A percentile compares a stretch with the other conserved stretches of the same genome.
phyloP scores from a whole-genome alignment of 805 yeast genomes.

The Candida cerambycidarum region DNA sequence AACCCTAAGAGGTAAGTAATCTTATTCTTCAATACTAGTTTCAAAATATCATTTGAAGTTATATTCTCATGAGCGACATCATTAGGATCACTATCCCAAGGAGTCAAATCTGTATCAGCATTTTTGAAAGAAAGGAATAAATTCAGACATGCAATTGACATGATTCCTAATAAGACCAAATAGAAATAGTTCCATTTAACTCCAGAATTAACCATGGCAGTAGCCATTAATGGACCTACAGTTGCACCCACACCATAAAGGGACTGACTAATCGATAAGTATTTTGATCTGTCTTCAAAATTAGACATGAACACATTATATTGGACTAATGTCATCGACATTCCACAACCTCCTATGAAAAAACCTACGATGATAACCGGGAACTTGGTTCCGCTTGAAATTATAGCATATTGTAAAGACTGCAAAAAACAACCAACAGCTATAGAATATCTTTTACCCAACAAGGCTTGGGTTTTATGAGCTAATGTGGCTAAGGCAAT shows the following conservation, averaged over 20 bases:
- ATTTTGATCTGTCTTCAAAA: conserved; percentile 53
- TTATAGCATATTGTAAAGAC: conserved; percentile 43
- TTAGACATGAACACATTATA: conserved; percentile 51
- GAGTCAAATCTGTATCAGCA: conserved; percentile 46
- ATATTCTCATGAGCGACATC: conserved; percentile 5
- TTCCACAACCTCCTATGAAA: conserved; percentile 57
- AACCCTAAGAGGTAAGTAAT: conserved; percentile 50
- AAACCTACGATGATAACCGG: conserved; percentile 50
- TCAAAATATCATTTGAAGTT: conserved; percentile 15
- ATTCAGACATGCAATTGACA: conserved; percentile 30
- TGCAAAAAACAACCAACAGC: conserved; percentile 36
- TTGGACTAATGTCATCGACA: conserved; percentile 50
- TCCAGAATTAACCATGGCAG: conserved; percentile 50
- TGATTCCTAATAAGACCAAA: conserved; percentile 43
- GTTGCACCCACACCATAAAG: conserved; percentile 73
- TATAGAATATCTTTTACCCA: conserved; percentile 43
- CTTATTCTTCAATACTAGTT: conserved; percentile 38
- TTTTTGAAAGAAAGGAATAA: conserved; percentile 47
- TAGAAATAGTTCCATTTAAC: conserved; percentile 54
- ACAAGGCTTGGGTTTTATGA: conserved; percentile 39
- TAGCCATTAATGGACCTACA: conserved; percentile 63
- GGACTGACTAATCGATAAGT: conserved; percentile 66
- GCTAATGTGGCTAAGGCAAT: conserved; percentile 48
- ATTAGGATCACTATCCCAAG: conserved; percentile 25
- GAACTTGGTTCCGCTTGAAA: conserved; percentile 48